Evolutionary conservation across 2,329 filamentous ascomycete species (phyloP).

Genomic region (Fusarium pseudograminearum): DNA sequence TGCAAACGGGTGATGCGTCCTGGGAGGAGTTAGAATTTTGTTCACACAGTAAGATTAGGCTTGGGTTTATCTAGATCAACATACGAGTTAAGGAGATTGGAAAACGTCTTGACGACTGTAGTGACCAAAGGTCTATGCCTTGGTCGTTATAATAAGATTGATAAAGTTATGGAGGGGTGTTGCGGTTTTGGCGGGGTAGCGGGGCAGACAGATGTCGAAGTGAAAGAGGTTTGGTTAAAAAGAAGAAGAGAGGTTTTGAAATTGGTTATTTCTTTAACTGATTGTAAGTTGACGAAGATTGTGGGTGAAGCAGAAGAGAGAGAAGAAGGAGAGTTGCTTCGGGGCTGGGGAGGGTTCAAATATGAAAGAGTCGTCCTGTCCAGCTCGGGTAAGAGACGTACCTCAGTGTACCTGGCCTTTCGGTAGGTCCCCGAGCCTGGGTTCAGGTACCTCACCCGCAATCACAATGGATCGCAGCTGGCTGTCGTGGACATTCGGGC

Average conservation of each 20-base stretch:
- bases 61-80: slow-evolving; percentile 51
- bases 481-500: slow-evolving; percentile 33
- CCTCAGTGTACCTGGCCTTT: neutral
- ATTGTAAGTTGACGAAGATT: slow-evolving; percentile 23
- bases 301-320: slow-evolving; percentile 29
- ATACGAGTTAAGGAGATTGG: slow-evolving; percentile 97
- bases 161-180: slow-evolving; percentile 39
- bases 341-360: slow-evolving; percentile 42
- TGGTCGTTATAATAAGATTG: slow-evolving; percentile 58
- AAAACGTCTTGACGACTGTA: slow-evolving; percentile 90
- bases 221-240: slow-evolving; percentile 9
- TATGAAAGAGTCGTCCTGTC: slow-evolving; percentile 17
- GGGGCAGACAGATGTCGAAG: slow-evolving; percentile 38
- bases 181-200: slow-evolving; percentile 44
- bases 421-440: neutral
- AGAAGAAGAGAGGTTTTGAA: slow-evolving; percentile 19
- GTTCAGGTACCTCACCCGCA: slow-evolving; percentile 1
- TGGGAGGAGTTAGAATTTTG: slow-evolving; percentile 57
- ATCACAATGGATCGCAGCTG: neutral
- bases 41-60: neutral
- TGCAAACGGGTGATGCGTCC: slow-evolving; percentile 95
- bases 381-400: slow-evolving; percentile 6
- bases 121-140: slow-evolving; percentile 68
- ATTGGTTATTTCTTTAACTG: slow-evolving; percentile 15
- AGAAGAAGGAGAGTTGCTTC: slow-evolving; percentile 12